Conservation (phyloP, 2,329 filamentous ascomycete genomes). For the Blumeria hordei region DNA sequence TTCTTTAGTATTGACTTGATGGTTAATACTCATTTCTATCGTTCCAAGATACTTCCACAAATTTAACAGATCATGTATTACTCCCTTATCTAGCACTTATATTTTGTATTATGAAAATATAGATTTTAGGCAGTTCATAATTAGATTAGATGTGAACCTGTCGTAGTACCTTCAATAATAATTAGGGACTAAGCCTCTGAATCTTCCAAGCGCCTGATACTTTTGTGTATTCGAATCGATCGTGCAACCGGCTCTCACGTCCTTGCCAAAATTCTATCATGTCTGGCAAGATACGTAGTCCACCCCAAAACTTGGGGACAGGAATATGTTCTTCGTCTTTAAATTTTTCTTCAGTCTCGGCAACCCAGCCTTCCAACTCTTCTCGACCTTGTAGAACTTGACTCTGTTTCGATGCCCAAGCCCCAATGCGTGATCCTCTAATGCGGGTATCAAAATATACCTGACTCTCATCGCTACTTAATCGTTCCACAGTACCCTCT, state of each 20-base stretch:
- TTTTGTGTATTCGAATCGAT: slow-evolving; percentile 69
- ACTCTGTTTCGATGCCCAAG: slow-evolving; percentile 84
- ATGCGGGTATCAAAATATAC: slow-evolving; percentile 43
- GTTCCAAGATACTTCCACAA: too few relatives aligned
- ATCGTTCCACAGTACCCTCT: slow-evolving; percentile 48
- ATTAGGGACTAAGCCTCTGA: slow-evolving; percentile 47
- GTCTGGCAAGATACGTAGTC: slow-evolving; percentile 62
- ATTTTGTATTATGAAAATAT: too few relatives aligned
- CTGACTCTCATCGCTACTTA: slow-evolving; percentile 48
- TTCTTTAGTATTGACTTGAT: too few relatives aligned
- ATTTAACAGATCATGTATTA: too few relatives aligned
- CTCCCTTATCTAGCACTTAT: too few relatives aligned
- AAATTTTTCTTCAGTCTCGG: slow-evolving; percentile 53
- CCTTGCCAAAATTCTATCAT: slow-evolving; percentile 94
- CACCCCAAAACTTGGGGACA: slow-evolving; percentile 86
- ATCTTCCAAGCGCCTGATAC: slow-evolving; percentile 34
- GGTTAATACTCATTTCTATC: too few relatives aligned
- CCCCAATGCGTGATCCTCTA: slow-evolving; percentile 62
- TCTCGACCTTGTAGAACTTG: slow-evolving; percentile 46
- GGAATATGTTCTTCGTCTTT: slow-evolving; percentile 57
- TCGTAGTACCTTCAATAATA: too few relatives aligned
- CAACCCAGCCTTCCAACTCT: slow-evolving; percentile 53
- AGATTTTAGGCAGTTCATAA: too few relatives aligned
- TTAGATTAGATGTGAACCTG: too few relatives aligned
- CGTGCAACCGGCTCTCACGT: slow-evolving; percentile 68